Conservation (phyloP, 495 filamentous ascomycete species). For the Cenococcum geophilum region DNA sequence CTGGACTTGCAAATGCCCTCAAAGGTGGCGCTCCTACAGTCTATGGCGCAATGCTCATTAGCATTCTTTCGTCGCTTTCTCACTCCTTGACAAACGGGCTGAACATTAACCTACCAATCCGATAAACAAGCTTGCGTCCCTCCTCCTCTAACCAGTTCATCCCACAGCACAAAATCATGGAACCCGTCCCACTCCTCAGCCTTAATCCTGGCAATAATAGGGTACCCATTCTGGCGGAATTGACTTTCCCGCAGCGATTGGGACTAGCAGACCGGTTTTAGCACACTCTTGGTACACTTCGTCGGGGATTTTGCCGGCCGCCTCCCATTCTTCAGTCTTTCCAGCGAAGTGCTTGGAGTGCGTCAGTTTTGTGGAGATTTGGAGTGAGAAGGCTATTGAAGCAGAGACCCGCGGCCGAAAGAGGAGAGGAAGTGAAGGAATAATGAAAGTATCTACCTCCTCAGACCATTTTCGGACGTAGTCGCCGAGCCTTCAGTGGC, state of each 20-base stretch:
- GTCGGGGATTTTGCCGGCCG: slow-evolving; percentile 17
- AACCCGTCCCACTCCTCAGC: slow-evolving; percentile 32
- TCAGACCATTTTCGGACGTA: slow-evolving; percentile 28
- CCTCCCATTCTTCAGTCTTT: slow-evolving; percentile 28
- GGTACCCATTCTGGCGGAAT: slow-evolving; percentile 25
- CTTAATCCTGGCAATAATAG: slow-evolving; percentile 24
- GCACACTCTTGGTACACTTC: slow-evolving; percentile 24
- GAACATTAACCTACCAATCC: slow-evolving; percentile 8
- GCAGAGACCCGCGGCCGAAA: background rate
- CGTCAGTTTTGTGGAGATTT: background rate
- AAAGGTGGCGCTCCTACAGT: slow-evolving; percentile 24
- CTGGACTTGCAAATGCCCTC: slow-evolving; percentile 11
- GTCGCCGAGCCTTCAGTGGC: slow-evolving; percentile 23
- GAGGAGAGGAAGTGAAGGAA: background rate
- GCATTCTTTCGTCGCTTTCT: background rate
- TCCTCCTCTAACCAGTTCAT: slow-evolving; percentile 27
- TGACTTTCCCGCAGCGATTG: slow-evolving; percentile 23
- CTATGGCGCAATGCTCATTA: background rate
- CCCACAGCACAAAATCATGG: slow-evolving; percentile 32
- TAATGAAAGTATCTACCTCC: slow-evolving; percentile 13
- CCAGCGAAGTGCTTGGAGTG: slow-evolving; percentile 17
- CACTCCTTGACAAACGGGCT: background rate
- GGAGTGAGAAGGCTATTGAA: background rate
- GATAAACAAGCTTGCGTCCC: slow-evolving; percentile 20
- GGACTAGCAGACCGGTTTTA: slow-evolving; percentile 24